Evolutionary conservation across 345 rosid genomes (phyloP), one percentile per base, ranked within the genome.

Genomic region (Gynandropsis gynandra): DNA sequence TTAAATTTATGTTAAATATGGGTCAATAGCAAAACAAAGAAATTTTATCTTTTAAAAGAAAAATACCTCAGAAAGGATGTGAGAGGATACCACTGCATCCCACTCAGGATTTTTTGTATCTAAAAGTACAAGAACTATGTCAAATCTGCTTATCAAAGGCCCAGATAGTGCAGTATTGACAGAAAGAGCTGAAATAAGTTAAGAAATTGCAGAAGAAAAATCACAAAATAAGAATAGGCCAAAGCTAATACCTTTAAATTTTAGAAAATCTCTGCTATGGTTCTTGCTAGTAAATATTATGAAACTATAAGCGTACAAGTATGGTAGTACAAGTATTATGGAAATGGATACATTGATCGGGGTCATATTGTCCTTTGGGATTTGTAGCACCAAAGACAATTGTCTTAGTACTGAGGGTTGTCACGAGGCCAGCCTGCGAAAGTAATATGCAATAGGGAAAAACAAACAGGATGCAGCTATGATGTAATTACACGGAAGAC

Each of bases 311-410:
- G 5, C 5, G 2, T 24, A 24, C 4, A 24, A 55, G 27, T 29
- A 56, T 13, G 64, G 10, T 51, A 45, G 48, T 0, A 6, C 5
- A 56, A 50, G 5, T 40, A 31, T 7, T 31, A 63, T 43, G 42
- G 49, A 53, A 59, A 61, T 41, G 31, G 88, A 80, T 90, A 90
- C 98, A 64, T 60, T 84, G 98, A 45, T 79, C 87, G 42, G 93
- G 98, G 75, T 90, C 98, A 74, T 87, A 90, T 21, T 87, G 89
- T 29, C 98, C 98, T 77, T 87, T 90, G 40, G 96, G 95, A 80
- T 90, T 90, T 69, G 98, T 87, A 7, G 98, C 98, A 49, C 98
- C 96, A 54, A 87, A 87, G 41, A 90, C 93, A 18, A 84, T 70
- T 63, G 98, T 87, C 73, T 72, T 80, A 11, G 96, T 90, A 72